A percentile compares a stretch with the other conserved stretches of the same genome.
These are phyloP conservation scores for Penicillium daleae DNA, from an alignment of 495 filamentous ascomycete species.

Conservation along the genomic window DNA sequence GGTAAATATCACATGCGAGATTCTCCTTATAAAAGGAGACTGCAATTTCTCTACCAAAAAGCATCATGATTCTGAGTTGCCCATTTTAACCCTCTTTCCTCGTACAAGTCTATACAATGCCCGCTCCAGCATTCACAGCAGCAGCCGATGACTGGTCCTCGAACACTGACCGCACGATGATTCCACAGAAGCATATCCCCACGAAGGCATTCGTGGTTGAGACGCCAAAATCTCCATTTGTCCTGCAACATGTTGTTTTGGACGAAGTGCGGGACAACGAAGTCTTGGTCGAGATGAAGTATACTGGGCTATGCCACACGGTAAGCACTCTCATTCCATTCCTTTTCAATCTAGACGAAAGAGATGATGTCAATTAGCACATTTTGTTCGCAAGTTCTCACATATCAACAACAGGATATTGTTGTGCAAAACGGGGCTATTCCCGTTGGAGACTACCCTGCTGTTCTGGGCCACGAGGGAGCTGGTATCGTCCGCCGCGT, in stretches of 20 bases:
- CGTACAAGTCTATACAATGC: neutral
- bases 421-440: constrained; percentile 40
- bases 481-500: constrained; percentile 49
- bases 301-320: constrained; percentile 40
- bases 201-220: constrained; percentile 37
- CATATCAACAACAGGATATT: constrained; percentile 25
- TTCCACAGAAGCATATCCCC: constrained; percentile 25
- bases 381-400: neutral
- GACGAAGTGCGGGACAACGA: constrained; percentile 34
- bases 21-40: neutral
- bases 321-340: constrained; percentile 18
- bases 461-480: constrained; percentile 59
- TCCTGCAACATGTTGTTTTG: constrained; percentile 34
- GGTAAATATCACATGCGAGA: no score
- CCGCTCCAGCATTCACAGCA: neutral
- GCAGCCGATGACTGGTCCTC: neutral
- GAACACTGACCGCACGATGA: constrained; percentile 16
- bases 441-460: constrained; percentile 39
- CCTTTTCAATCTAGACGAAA: neutral
- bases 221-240: constrained; percentile 28
- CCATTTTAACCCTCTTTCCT: neutral
- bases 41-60: neutral
- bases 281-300: constrained; percentile 41
- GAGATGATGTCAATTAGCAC: neutral
- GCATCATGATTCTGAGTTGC: neutral